Percentiles rank a stretch among this genome's conserved stretches.
Conservation (phyloP, 345 rosid genomes). For the Eucalyptus globulus region DNA sequence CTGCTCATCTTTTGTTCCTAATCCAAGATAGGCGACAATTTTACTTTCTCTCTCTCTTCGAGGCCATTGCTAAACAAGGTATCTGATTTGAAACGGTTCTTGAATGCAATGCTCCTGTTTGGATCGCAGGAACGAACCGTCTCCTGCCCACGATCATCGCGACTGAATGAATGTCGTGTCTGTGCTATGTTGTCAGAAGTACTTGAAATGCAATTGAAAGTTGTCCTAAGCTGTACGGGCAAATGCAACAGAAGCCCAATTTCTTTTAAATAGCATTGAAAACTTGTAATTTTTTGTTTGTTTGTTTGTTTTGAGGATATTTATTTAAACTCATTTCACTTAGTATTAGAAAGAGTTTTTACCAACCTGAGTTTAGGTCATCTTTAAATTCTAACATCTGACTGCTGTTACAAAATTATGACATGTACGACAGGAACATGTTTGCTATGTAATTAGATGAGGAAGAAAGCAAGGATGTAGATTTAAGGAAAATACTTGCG, state of each 20-base stretch:
- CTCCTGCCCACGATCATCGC: neutral
- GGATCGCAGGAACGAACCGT: neutral
- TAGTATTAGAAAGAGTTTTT: neutral
- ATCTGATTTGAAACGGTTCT: neutral
- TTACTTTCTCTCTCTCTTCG: neutral
- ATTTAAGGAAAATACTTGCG: fast-evolving
- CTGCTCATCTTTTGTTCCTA: neutral
- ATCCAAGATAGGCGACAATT: neutral
- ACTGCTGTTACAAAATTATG: neutral
- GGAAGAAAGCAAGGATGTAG: neutral
- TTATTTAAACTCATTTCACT: neutral
- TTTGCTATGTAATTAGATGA: neutral
- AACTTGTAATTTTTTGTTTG: neutral
- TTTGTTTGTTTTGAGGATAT: neutral
- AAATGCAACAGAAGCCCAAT: neutral
- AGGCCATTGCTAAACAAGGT: neutral
- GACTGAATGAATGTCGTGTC: neutral
- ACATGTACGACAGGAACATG: neutral
- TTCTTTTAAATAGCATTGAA: neutral
- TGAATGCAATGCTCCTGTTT: neutral
- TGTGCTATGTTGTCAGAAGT: neutral
- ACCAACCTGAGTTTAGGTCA: neutral
- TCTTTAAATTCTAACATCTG: neutral
- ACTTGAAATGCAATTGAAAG: neutral
- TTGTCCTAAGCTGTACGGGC: neutral